These are phyloP conservation scores for Rhizophagus prolifer DNA, from an alignment of 192 early-diverging fungal genomes.

Conservation along the genomic window DNA sequence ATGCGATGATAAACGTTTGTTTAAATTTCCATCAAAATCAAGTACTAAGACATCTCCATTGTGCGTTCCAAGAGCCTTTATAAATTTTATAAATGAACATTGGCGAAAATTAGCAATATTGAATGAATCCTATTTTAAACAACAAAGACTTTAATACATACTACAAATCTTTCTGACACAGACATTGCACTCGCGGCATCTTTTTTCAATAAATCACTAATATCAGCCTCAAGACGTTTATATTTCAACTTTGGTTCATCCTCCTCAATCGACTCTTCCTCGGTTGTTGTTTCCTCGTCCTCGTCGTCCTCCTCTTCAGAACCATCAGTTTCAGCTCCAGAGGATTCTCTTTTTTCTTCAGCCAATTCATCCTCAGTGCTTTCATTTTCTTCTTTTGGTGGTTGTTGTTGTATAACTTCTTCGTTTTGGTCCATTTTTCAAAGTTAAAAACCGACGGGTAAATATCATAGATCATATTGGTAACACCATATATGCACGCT, in stretches of 20 bases:
- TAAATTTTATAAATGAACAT: no score
- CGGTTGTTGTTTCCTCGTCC: conserved; percentile 1
- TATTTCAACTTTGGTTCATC: conserved; percentile 93
- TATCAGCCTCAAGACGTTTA: conserved; percentile 73
- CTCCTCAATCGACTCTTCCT: conserved; percentile 67
- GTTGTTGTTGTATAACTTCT: neutral
- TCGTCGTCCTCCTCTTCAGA: neutral
- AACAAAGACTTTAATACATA: conserved; percentile 34
- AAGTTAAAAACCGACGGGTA: neutral
- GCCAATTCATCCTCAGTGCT: neutral
- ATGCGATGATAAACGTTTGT: conserved; percentile 83
- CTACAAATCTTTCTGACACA: conserved; percentile 85
- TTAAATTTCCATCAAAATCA: conserved; percentile 88
- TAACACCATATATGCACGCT: no score
- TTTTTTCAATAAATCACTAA: conserved; percentile 77
- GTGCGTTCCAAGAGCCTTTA: conserved; percentile 83
- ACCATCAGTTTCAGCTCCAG: neutral
- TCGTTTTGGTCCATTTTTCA: neutral
- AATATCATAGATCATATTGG: neutral
- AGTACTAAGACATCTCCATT: conserved; percentile 87
- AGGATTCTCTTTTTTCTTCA: neutral
- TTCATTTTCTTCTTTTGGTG: neutral
- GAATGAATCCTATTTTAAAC: neutral
- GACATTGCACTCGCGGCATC: conserved; percentile 81
- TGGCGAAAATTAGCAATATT: neutral